Base-by-base conservation (phyloP, 306 rosid genomes). In the Vigna hirtella region DNA sequence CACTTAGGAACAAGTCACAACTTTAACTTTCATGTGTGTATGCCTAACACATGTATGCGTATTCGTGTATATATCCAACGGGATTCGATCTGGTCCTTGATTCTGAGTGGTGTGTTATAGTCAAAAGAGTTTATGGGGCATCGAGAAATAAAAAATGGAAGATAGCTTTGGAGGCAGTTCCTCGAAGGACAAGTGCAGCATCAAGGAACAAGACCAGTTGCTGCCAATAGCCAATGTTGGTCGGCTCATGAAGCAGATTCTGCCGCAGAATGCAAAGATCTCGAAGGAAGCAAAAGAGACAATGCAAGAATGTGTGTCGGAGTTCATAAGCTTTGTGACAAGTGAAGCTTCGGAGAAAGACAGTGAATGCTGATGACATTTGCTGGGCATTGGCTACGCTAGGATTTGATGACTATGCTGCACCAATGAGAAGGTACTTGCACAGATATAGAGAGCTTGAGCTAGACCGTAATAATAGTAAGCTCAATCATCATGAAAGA, bases 341-440 rank as follows among this genome's bases (percentile, higher is more conserved):
- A 91, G 98, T 16, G 97, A 93, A 38, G 98, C 98, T 0, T 89
- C 98, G 0, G 97, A 93, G 98, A 18, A 93, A 91, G 92, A 93
- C 98, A 0, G 93, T 91, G 40, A 93, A 91, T 45, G 97, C 97
- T 0, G 98, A 93, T 42, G 98, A 93, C 73, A 81, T 93, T 22
- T 93, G 98, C 70, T 91, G 92, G 90, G 95, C 95, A 11, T 63
- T 93, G 34, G 86, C 86, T 1, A 71, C 97, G 0, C 90, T 93
- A 3, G 98, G 98, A 3, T 91, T 93, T 68, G 98, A 93, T 67
- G 98, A 93, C 52, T 93, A 91, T 69, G 90, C 89, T 0, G 93
- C 88, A 7, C 93, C 93, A 4, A 82, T 93, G 74, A 88, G 57
- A 47, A 88, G 88, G 89, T 93, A 93, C 76, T 73, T 93, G 88